Percentiles rank a stretch among this genome's conserved stretches.
phyloP scores from a whole-genome alignment of 2,329 filamentous ascomycete species.

The Penicillium occitanis region DNA sequence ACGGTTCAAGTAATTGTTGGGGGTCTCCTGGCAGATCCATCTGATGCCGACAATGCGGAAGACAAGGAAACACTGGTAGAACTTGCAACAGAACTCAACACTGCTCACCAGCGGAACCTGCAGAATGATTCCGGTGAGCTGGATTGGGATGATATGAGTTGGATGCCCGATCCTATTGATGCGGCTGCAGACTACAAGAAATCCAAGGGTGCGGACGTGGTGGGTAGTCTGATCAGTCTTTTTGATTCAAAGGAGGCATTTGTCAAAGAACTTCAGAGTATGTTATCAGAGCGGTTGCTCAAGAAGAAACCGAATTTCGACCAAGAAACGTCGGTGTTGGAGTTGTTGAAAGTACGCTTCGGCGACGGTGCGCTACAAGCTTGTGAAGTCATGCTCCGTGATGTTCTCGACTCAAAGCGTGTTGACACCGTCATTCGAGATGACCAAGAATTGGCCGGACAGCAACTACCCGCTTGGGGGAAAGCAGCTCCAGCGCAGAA shows the following conservation, averaged over 20 bases:
- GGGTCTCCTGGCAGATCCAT: constrained; percentile 59
- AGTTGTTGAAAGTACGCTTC: constrained; percentile 83
- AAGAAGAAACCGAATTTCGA: constrained; percentile 67
- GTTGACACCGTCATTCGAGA: constrained; percentile 68
- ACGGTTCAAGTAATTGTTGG: constrained; percentile 65
- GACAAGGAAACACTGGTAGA: constrained; percentile 50
- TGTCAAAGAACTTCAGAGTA: constrained; percentile 87
- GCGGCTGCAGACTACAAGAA: constrained; percentile 89
- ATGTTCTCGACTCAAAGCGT: constrained; percentile 78
- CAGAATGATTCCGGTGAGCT: constrained; percentile 62
- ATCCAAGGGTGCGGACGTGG: constrained; percentile 84
- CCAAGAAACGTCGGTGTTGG: constrained; percentile 78
- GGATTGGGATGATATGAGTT: constrained; percentile 89
- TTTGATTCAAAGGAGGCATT: constrained; percentile 89
- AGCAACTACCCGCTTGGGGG: constrained; percentile 27
- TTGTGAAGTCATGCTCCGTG: constrained; percentile 96
- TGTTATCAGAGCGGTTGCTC: constrained; percentile 79
- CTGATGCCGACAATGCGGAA: constrained; percentile 37
- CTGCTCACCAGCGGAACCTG: constrained; percentile 43
- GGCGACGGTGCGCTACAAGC: constrained; percentile 83
- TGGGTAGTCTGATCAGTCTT: constrained; percentile 83
- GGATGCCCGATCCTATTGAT: constrained; percentile 90
- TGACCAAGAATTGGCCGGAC: constrained; percentile 43
- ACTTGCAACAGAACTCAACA: constrained; percentile 54
- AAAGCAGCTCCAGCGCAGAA: constrained; percentile 31